Percentiles rank a stretch among this genome's conserved stretches.
phyloP scores from a whole-genome alignment of 495 filamentous ascomycete genomes.

The Penicillium cinerascens region DNA sequence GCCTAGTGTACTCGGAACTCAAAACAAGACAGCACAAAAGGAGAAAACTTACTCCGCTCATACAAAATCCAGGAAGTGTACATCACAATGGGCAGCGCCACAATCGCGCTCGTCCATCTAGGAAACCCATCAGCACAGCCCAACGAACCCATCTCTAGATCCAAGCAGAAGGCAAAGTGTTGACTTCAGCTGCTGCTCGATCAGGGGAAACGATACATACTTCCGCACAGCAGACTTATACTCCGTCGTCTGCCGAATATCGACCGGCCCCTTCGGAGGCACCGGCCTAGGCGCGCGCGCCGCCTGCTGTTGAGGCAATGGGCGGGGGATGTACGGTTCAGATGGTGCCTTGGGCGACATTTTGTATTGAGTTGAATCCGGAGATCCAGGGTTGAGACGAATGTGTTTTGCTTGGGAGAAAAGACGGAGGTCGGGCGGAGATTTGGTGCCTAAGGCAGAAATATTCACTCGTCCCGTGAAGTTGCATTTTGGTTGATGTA shows the following conservation, averaged over 20 bases:
- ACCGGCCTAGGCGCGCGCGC: not conserved
- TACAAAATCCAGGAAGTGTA: slow-evolving; percentile 28
- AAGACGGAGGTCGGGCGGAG: not conserved
- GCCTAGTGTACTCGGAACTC: not conserved
- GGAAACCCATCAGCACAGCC: not conserved
- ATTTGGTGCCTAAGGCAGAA: not conserved
- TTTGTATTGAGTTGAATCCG: not conserved
- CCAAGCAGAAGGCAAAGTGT: too few relatives aligned
- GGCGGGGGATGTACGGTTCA: not conserved
- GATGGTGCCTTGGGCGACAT: not conserved
- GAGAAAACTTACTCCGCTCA: slow-evolving; percentile 20
- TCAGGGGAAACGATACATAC: slow-evolving; percentile 7
- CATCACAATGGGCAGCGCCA: slow-evolving; percentile 51
- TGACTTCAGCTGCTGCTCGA: too few relatives aligned
- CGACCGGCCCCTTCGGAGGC: slow-evolving; percentile 10
- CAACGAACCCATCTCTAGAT: not conserved
- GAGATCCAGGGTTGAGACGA: not conserved
- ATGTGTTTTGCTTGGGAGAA: not conserved
- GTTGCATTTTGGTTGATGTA: too few relatives aligned
- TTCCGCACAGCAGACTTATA: slow-evolving; percentile 27
- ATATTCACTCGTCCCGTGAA: not conserved
- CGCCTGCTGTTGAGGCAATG: not conserved
- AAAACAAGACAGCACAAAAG: not conserved
- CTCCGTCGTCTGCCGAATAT: slow-evolving; percentile 29
- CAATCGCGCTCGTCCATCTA: slow-evolving; percentile 49